phyloP scores from a whole-genome alignment of 23 red algal species.

The Chondrus crispus region DNA sequence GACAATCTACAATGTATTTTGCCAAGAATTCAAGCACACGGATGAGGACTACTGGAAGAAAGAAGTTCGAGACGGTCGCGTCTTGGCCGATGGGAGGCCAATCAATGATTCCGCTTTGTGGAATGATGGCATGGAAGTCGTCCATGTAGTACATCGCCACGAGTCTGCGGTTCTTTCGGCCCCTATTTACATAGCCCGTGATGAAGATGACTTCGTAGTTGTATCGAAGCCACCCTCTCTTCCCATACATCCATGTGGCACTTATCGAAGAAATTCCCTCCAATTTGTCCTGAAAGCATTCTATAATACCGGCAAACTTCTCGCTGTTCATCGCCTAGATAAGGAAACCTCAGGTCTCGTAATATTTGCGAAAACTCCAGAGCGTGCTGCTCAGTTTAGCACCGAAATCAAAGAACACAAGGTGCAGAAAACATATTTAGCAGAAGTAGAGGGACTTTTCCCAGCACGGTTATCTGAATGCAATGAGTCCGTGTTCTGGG shows the following conservation, averaged over 20 bases:
- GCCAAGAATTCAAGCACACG: slow-evolving; percentile 66
- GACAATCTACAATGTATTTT: slow-evolving; percentile 64
- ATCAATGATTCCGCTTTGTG: not conserved
- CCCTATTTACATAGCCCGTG: slow-evolving; percentile 34
- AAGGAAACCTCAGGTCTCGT: slow-evolving; percentile 87
- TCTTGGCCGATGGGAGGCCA: slow-evolving; percentile 37
- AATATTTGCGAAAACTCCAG: slow-evolving; percentile 71
- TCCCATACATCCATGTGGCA: slow-evolving; percentile 84
- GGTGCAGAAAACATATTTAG: slow-evolving; percentile 75
- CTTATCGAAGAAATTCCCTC: slow-evolving; percentile 56
- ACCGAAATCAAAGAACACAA: slow-evolving; percentile 47
- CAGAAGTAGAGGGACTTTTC: slow-evolving; percentile 71
- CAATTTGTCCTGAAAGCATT: slow-evolving; percentile 51
- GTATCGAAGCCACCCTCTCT: slow-evolving; percentile 85
- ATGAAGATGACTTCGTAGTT: slow-evolving; percentile 50
- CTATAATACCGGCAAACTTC: slow-evolving; percentile 13
- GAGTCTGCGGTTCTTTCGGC: slow-evolving; percentile 55
- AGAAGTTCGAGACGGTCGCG: slow-evolving; percentile 60
- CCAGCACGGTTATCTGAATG: slow-evolving; percentile 9
- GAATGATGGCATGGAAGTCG: slow-evolving; percentile 59
- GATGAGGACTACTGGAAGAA: slow-evolving; percentile 70
- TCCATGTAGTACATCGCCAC: slow-evolving; percentile 83
- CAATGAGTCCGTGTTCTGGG: slow-evolving; percentile 29
- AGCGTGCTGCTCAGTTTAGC: slow-evolving; percentile 42
- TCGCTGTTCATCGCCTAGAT: slow-evolving; percentile 77